Percentiles rank a stretch among this genome's conserved stretches.
Conservation (phyloP, 441 rosid species). For the Omphalea diandra region DNA sequence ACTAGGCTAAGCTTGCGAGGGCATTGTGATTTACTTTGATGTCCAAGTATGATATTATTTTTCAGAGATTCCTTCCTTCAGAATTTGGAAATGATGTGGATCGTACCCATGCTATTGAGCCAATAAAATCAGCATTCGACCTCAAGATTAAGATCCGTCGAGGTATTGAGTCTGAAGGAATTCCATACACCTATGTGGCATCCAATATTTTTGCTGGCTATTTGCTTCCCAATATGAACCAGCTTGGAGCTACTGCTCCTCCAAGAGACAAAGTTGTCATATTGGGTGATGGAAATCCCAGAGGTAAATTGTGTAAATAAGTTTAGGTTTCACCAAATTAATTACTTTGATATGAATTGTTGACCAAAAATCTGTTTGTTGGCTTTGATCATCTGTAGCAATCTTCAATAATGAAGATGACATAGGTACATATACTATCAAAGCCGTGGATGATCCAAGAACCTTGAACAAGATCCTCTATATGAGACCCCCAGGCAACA, state of each 20-base stretch:
- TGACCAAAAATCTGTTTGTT: not conserved
- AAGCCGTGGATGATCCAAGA: conserved; percentile 56
- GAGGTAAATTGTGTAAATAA: conserved; percentile 37
- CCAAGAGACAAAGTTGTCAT: conserved; percentile 57
- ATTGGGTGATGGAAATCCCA: conserved; percentile 59
- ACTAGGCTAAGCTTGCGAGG: no score
- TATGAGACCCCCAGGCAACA: conserved; percentile 52
- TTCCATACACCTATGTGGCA: conserved; percentile 47
- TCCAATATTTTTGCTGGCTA: conserved; percentile 52
- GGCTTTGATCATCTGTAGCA: conserved; percentile 27
- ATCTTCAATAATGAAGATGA: conserved; percentile 61
- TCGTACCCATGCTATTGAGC: conserved; percentile 36
- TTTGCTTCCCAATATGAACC: conserved; percentile 49
- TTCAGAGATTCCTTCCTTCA: conserved; percentile 46
- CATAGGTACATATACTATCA: conserved; percentile 55
- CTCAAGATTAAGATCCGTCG: conserved; percentile 34
- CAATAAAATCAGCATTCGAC: conserved; percentile 26
- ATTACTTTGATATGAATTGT: not conserved
- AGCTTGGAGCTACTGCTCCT: conserved; percentile 47
- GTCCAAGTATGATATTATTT: no score
- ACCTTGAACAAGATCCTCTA: conserved; percentile 64
- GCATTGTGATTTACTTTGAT: no score
- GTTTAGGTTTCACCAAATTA: no score
- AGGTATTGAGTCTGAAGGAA: conserved; percentile 36
- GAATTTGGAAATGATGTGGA: conserved; percentile 52